Evolutionary conservation across 345 rosid genomes (phyloP), one percentile per base, ranked within the genome.

Genomic region (Eutrema yunnanense): DNA sequence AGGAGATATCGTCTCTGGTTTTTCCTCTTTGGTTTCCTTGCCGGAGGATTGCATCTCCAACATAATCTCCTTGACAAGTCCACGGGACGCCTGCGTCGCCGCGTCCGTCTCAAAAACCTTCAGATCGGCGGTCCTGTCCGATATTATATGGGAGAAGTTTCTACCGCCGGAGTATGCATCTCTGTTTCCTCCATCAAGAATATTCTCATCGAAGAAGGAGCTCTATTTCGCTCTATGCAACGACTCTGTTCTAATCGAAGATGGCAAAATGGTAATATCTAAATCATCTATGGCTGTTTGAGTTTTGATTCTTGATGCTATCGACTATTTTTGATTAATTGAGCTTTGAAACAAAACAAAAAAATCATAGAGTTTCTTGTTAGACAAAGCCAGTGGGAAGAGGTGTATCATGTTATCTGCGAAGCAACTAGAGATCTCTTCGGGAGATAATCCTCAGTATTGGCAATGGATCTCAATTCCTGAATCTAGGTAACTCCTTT

Each of bases 141-240:
- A 88, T 67, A 42, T 8, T 47, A 80, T 79, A 4, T 84, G 94
- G 87, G 64, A 69, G 6, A 62, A 53, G 16, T 86, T 86, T 68
- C 75, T 89, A 11, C 92, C 90, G 8, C 57, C 67, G 0, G 82
- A 79, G 0, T 78, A 79, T 61, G 47, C 40, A 38, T 36, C 74
- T 60, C 3, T 49, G 11, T 10, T 71, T 41, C 34, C 16, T 10
- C 6, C 0, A 42, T 44, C 37, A n/a, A 27, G 9, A 49, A 59
- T 19, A 19, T 59, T 63, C 41, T 40, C 71, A 32, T 72, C 87
- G n/a, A 83, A 80, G 83, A 86, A 82, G 71, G 73, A 80, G 6
- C 80, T 80, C 33, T 88, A 76, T 72, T 57, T 81, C 51, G 50
- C 62, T 36, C 81, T 86, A 4, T 86, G 88, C 30, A 7, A 38